Evolutionary conservation across 805 yeast species (phyloP).

Genomic region (Metschnikowia anglica): DNA sequence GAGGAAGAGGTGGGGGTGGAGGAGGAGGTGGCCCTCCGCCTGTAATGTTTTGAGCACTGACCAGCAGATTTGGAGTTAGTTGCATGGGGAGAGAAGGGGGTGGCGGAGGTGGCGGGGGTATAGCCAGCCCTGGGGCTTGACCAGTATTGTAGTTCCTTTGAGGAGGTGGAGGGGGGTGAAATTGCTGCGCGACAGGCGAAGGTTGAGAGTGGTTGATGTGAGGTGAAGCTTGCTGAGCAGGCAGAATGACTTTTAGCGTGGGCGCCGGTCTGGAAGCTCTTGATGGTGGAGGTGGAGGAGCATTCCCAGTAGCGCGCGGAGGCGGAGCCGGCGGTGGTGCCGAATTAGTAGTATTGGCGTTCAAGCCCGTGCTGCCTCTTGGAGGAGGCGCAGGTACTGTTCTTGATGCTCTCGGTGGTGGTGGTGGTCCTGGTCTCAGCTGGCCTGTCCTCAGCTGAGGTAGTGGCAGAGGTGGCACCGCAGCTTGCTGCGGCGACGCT

Average conservation of each 20-base stretch:
- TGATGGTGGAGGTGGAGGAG: conserved; percentile 36
- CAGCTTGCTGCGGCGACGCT: conserved; percentile 3
- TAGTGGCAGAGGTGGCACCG: conserved; percentile 11
- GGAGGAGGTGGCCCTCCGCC: conserved; percentile 19
- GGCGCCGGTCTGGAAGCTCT: conserved; percentile 23
- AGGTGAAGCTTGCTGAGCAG: conserved; percentile 24
- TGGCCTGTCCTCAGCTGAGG: conserved; percentile 14
- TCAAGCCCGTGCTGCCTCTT: conserved; percentile 6
- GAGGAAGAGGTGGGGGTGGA: conserved; percentile 18
- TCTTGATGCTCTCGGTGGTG: conserved; percentile 28
- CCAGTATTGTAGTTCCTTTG: conserved; percentile 25
- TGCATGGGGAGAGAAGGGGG: conserved; percentile 18
- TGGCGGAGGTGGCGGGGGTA: conserved; percentile 22
- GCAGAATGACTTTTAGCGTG: conserved; percentile 16
- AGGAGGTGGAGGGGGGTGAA: conserved; percentile 15
- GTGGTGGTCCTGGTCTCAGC: conserved; percentile 19
- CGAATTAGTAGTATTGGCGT: neutral
- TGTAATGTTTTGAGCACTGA: conserved; percentile 14
- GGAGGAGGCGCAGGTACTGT: conserved; percentile 21
- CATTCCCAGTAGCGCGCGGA: conserved; percentile 20
- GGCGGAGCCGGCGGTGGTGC: conserved; percentile 20
- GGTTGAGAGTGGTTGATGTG: conserved; percentile 22
- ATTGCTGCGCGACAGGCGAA: conserved; percentile 12
- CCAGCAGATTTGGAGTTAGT: conserved; percentile 17
- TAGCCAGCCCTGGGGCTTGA: conserved; percentile 22